Base-by-base conservation (phyloP, 108 stramenopile genomes). In the Nitzschia palea region DNA sequence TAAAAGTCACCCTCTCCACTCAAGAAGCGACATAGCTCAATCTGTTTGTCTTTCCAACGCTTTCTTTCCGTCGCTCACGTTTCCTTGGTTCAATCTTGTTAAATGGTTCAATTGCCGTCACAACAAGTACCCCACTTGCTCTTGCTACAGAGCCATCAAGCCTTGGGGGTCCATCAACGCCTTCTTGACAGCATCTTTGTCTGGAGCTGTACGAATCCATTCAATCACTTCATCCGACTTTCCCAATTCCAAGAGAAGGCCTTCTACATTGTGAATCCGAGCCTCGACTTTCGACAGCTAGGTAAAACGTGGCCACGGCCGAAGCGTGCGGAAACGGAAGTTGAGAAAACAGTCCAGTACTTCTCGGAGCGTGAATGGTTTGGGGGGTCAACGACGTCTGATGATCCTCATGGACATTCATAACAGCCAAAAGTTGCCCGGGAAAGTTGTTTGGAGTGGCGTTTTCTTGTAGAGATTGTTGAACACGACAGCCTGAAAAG, bases 381-480 rank as follows among this genome's bases (percentile, higher is more conserved):
- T 87, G n/a, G 15, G 97, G 97, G 26, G 75, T 87, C 43, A 82
- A 81, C 29, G 79, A 82, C 48, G 55, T 22, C 0, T 18, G 12
- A 42, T 68, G 44, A 1, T 45, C 32, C 10, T 57, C 25, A 0
- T 47, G 9, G 22, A 73, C 77, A 74, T n/a, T n/a, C 89, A 80
- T 25, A 95, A 65, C 17, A 96, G 95, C 55, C 97, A 59, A 55
- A 97, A 85, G 67, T 98, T 98, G 4, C 96, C 97, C 28, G 85
- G 83, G 72, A 98, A 98, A 0, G 91, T 82, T 22, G 88, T 87
- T 72, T 97, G 95, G 71, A 98, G 60, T 26, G 89, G 65, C 25
- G 97, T 97, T 78, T 95, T 96, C 67, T 97, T 92, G 86, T 91
- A 92, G 36, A 98, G 77, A 65, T 96, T 97, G 77, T 95, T 96